Evolutionary conservation across 2,329 filamentous ascomycete species (phyloP).

Genomic region (Byssoonygena ceratinophila): DNA sequence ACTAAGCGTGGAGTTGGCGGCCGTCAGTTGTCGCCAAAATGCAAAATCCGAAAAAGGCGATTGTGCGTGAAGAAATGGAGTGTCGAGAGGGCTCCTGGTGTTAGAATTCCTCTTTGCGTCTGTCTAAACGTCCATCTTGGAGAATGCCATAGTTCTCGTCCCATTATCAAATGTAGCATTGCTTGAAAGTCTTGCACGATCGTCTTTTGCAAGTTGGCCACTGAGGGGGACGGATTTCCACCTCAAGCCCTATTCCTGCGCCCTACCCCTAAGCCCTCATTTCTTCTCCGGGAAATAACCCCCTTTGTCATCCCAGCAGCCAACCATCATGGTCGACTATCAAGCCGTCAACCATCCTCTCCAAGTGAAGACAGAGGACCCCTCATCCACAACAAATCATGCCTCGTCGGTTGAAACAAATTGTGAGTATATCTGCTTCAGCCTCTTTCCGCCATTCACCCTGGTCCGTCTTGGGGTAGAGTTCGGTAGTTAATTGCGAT

Average conservation of each 20-base stretch:
- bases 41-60: neutral
- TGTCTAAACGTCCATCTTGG: neutral
- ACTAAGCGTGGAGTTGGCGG: neutral
- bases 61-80: neutral
- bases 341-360: neutral
- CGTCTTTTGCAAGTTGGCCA: neutral
- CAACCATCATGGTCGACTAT: slow-evolving; percentile 3
- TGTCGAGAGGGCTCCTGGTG: neutral
- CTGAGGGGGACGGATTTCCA: slow-evolving; percentile 9
- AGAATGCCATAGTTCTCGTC: neutral
- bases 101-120: neutral
- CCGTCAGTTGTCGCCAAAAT: neutral
- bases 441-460: neutral
- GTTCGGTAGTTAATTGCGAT: neutral
- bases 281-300: slow-evolving; percentile 38
- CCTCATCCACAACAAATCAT: neutral
- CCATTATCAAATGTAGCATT: neutral
- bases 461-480: too few species aligned
- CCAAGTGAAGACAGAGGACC: neutral
- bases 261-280: slow-evolving; percentile 42
- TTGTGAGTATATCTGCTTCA: neutral
- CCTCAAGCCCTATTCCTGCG: slow-evolving; percentile 35
- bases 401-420: neutral
- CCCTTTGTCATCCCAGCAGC: slow-evolving; percentile 10
- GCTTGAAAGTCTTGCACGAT: neutral